Percentiles rank a stretch among this genome's conserved stretches.
phyloP scores from a whole-genome alignment of 306 rosid species.

The Herpetospermum pedunculosum region DNA sequence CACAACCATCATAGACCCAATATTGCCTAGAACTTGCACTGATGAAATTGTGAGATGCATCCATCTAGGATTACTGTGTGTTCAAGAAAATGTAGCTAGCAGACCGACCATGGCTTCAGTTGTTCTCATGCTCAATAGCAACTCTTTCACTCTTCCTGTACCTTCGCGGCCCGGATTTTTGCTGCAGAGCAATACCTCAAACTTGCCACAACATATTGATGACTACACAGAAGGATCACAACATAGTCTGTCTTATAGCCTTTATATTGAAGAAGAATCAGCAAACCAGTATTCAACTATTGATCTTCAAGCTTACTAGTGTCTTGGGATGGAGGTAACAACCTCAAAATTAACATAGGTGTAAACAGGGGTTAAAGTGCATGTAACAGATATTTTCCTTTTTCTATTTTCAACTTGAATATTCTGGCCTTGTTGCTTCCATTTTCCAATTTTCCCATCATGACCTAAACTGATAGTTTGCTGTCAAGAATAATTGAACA shows the following conservation, averaged over 20 bases:
- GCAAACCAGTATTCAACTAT: neutral
- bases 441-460: neutral
- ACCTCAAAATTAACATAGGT: neutral
- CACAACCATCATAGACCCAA: neutral
- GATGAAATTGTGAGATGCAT: neutral
- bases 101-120: conserved; percentile 1
- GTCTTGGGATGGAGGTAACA: neutral
- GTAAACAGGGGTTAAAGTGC: neutral
- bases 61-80: neutral
- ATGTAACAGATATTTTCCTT: neutral
- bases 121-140: conserved; percentile 2
- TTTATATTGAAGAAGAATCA: neutral
- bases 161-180: neutral
- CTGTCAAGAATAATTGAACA: neutral
- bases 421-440: neutral
- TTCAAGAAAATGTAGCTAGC: neutral
- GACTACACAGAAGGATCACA: neutral
- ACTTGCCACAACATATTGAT: neutral
- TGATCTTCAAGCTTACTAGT: neutral
- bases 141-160: neutral
- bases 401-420: neutral
- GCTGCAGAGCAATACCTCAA: neutral
- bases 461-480: neutral
- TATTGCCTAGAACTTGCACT: neutral
- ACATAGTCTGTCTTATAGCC: neutral